Evolutionary conservation across 2,329 filamentous ascomycete genomes (phyloP).

Genomic region (Fusarium siculi): DNA sequence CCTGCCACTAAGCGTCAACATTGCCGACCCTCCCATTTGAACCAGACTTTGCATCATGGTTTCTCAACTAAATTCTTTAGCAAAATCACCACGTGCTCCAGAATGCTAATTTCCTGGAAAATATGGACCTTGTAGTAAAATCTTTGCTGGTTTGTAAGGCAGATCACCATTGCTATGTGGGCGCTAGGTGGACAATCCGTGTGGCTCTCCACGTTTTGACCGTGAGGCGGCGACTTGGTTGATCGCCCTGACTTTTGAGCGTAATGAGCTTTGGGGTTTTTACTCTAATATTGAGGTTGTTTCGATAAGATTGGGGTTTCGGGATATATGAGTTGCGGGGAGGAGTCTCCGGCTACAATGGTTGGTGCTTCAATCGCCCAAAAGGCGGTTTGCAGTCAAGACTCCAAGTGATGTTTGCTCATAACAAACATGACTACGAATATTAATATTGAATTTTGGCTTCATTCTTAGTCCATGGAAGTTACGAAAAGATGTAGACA

Average conservation of each 20-base stretch:
- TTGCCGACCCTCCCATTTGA: not conserved
- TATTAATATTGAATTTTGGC: too few species aligned
- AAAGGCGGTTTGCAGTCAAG: not conserved
- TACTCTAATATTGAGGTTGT: not conserved
- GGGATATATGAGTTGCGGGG: not conserved
- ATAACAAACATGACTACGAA: too few species aligned
- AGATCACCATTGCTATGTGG: constrained; percentile 1
- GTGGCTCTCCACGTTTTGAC: constrained; percentile 2
- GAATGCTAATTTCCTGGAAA: not conserved
- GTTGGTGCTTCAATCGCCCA: not conserved
- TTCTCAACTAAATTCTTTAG: constrained; percentile 7
- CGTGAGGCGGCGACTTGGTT: not conserved
- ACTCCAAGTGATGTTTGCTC: not conserved
- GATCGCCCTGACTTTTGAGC: constrained; percentile 26
- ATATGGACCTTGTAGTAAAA: not conserved
- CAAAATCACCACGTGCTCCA: constrained; percentile 7
- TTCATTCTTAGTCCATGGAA: not conserved
- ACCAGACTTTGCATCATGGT: constrained; percentile 13
- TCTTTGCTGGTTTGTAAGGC: not conserved
- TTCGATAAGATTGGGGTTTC: not conserved
- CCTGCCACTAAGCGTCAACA: not conserved
- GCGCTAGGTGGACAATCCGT: constrained; percentile 4
- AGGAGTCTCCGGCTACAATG: not conserved
- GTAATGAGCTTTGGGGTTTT: not conserved
- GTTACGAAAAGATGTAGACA: too few species aligned